Evolutionary conservation across 2,329 filamentous ascomycete species (phyloP).

Genomic region (Mycosphaerella arachidis): DNA sequence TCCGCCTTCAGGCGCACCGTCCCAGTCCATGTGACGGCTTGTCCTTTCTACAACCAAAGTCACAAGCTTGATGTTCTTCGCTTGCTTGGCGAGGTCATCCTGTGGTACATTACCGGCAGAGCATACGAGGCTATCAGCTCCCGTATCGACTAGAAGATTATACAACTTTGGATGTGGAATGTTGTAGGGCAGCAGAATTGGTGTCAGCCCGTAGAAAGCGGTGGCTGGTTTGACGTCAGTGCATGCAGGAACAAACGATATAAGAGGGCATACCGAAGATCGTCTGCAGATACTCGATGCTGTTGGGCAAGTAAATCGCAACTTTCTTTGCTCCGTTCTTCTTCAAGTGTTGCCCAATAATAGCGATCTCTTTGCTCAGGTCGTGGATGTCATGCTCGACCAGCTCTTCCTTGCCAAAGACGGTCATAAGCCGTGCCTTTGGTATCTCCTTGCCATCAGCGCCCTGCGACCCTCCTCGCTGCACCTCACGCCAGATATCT

Average conservation of each 20-base stretch:
- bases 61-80: constrained; percentile 67
- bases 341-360: constrained; percentile 73
- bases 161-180: constrained; percentile 65
- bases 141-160: constrained; percentile 66
- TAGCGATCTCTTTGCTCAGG: constrained; percentile 78
- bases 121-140: constrained; percentile 77
- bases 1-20: constrained; percentile 71
- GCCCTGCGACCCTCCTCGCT: constrained; percentile 46
- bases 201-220: constrained; percentile 80
- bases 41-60: constrained; percentile 92
- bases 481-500: constrained; percentile 78
- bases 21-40: constrained; percentile 92
- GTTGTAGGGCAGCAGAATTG: constrained; percentile 81
- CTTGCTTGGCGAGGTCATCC: constrained; percentile 63
- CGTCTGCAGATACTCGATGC: constrained; percentile 75
- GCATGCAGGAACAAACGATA: too few relatives aligned
- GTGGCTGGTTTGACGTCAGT: constrained; percentile 53
- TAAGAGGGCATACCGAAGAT: constrained; percentile 59
- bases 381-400: constrained; percentile 67
- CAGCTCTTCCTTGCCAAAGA: constrained; percentile 70
- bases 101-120: constrained; percentile 84
- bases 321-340: constrained; percentile 67
- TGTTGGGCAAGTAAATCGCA: constrained; percentile 89
- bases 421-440: constrained; percentile 69
- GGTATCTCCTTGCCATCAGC: constrained; percentile 58